phyloP scores from a whole-genome alignment of 2,329 filamentous ascomycete species.

The Chaetomiaceae sp. region DNA sequence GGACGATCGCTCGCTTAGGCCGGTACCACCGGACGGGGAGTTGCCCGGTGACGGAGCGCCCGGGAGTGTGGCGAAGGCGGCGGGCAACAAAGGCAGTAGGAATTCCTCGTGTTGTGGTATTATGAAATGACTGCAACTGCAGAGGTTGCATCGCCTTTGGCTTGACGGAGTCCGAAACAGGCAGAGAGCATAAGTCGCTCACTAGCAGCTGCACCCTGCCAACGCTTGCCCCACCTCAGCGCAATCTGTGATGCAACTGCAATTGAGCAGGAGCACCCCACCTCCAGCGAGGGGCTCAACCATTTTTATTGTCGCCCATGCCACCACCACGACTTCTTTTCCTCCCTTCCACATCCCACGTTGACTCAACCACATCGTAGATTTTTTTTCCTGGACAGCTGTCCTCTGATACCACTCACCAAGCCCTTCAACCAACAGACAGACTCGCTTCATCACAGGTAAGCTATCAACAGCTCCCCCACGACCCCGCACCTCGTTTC shows the following conservation, averaged over 20 bases:
- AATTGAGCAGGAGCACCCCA: constrained; percentile 26
- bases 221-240: constrained; percentile 16
- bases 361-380: constrained; percentile 7
- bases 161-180: not conserved
- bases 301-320: constrained; percentile 30
- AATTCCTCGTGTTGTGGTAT: not conserved
- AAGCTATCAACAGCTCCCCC: constrained; percentile 16
- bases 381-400: constrained; percentile 7
- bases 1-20: constrained; percentile 8
- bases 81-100: constrained; percentile 4
- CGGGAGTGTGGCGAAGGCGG: constrained; percentile 10
- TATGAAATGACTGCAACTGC: not conserved
- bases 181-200: constrained; percentile 17
- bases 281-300: constrained; percentile 27
- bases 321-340: constrained; percentile 22
- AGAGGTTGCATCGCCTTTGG: not conserved
- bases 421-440: constrained; percentile 7
- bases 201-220: constrained; percentile 16
- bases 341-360: constrained; percentile 11
- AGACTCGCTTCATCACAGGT: constrained; percentile 13
- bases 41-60: constrained; percentile 19
- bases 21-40: constrained; percentile 5
- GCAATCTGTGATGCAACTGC: constrained; percentile 25
- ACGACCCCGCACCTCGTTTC: constrained; percentile 26
- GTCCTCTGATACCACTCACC: not conserved